These are phyloP conservation scores for Magnusiomyces magnusii DNA, from an alignment of 1,139 yeast genomes.

Conservation along the genomic window DNA sequence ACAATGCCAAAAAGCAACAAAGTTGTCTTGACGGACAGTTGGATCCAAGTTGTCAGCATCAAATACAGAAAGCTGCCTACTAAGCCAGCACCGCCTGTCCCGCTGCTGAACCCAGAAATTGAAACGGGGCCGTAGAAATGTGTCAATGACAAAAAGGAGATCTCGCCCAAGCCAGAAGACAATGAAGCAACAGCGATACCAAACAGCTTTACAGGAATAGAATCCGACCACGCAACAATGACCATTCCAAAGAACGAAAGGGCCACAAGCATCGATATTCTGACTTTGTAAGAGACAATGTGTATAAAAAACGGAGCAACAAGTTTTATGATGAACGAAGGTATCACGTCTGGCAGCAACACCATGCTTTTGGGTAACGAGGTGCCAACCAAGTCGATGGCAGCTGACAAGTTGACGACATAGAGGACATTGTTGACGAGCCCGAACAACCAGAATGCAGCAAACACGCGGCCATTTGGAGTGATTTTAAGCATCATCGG, in stretches of 20 bases:
- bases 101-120: conserved; percentile 82
- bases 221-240: conserved; percentile 44
- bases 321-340: conserved; percentile 66
- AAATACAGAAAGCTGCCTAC: conserved; percentile 61
- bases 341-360: conserved; percentile 76
- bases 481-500: not conserved
- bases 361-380: conserved; percentile 79
- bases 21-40: conserved; percentile 40
- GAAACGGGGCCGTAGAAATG: conserved; percentile 50
- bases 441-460: conserved; percentile 75
- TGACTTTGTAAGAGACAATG: conserved; percentile 45
- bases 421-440: conserved; percentile 80
- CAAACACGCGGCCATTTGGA: conserved; percentile 9
- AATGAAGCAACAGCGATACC: conserved; percentile 80
- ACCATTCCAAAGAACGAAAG: conserved; percentile 74
- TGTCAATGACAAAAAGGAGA: conserved; percentile 78
- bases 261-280: conserved; percentile 40
- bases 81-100: conserved; percentile 94
- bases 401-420: conserved; percentile 87
- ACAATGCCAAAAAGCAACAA: conserved; percentile 41
- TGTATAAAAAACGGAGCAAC: conserved; percentile 77
- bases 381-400: conserved; percentile 83
- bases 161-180: conserved; percentile 86
- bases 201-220: conserved; percentile 39
- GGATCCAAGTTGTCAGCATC: conserved; percentile 48